These are phyloP conservation scores for Fusarium chuoi DNA, from an alignment of 2,329 filamentous ascomycete genomes.

Conservation along the genomic window DNA sequence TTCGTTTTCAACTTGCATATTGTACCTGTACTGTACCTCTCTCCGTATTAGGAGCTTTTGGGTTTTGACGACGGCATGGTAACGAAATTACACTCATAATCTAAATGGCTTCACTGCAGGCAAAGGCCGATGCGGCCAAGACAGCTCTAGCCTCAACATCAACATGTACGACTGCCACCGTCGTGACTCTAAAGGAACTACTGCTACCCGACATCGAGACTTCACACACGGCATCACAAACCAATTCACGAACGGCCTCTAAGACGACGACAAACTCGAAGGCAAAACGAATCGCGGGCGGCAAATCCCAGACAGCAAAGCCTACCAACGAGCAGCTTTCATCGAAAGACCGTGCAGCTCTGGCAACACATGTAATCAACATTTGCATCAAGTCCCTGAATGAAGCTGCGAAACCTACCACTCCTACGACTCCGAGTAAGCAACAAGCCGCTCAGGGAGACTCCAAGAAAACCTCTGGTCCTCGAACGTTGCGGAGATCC, in stretches of 20 bases:
- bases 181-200: conserved; percentile 60
- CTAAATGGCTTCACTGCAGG: conserved; percentile 57
- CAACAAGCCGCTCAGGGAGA: conserved; percentile 50
- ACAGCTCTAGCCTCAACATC: conserved; percentile 62
- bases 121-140: conserved; percentile 62
- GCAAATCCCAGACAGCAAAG: conserved; percentile 24
- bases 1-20: conserved; percentile 38
- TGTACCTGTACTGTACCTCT: conserved; percentile 34
- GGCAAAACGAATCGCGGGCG: conserved; percentile 33
- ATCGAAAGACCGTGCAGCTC: conserved; percentile 67
- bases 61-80: conserved; percentile 49
- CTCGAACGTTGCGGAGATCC: conserved; percentile 63
- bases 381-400: conserved; percentile 73
- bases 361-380: conserved; percentile 81
- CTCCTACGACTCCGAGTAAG: conserved; percentile 47
- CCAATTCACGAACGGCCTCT: conserved; percentile 39
- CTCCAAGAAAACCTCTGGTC: conserved; percentile 48
- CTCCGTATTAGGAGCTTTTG: conserved; percentile 40
- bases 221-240: conserved; percentile 41
- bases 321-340: conserved; percentile 42
- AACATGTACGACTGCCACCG: conserved; percentile 63
- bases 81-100: conserved; percentile 42
- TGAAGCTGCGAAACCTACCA: conserved; percentile 68
- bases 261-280: conserved; percentile 44
- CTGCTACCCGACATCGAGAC: conserved; percentile 51